Conservation (phyloP, 2,329 filamentous ascomycete species). For the Hypoxylon sp. region DNA sequence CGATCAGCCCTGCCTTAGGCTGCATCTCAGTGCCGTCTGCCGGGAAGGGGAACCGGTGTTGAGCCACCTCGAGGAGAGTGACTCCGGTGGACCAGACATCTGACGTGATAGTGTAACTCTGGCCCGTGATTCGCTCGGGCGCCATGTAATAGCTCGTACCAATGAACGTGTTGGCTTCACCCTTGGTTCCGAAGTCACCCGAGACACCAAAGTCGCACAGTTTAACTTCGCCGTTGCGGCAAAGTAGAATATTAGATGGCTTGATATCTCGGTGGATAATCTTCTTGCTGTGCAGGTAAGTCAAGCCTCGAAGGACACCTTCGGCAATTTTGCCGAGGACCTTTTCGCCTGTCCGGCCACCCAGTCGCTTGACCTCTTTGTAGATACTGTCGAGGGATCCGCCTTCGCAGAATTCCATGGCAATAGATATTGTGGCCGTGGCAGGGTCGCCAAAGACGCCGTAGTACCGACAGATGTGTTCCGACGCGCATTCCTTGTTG, state of each 20-base stretch:
- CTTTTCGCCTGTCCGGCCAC: constrained; percentile 95
- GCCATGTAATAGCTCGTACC: constrained; percentile 99
- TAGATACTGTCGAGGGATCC: constrained; percentile 97
- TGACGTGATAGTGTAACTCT: constrained; percentile 98
- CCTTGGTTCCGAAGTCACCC: constrained; percentile 97
- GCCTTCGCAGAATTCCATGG: constrained; percentile 99
- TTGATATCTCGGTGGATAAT: constrained; percentile 99
- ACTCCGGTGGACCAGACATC: constrained; percentile 99
- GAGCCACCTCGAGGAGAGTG: constrained; percentile 97
- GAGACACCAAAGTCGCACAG: constrained; percentile 98
- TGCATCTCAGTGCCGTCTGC: constrained; percentile 97
- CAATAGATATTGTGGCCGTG: constrained; percentile 97
- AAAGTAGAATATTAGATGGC: constrained; percentile 95
- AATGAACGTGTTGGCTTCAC: constrained; percentile 98
- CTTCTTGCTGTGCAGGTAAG: constrained; percentile 93
- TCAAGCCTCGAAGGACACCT: constrained; percentile 91
- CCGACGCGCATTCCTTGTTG: constrained; percentile 96
- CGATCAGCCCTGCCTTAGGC: constrained; percentile 90
- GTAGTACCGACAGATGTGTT: constrained; percentile 97
- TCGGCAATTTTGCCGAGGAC: constrained; percentile 97
- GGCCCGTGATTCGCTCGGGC: constrained; percentile 95
- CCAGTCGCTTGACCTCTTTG: constrained; percentile 94
- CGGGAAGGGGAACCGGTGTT: constrained; percentile 98
- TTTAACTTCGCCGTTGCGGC: constrained; percentile 93
- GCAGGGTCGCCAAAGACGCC: constrained; percentile 96